phyloP scores from a whole-genome alignment of 2,329 filamentous ascomycete species.

The Sporothrix euskadiensis region DNA sequence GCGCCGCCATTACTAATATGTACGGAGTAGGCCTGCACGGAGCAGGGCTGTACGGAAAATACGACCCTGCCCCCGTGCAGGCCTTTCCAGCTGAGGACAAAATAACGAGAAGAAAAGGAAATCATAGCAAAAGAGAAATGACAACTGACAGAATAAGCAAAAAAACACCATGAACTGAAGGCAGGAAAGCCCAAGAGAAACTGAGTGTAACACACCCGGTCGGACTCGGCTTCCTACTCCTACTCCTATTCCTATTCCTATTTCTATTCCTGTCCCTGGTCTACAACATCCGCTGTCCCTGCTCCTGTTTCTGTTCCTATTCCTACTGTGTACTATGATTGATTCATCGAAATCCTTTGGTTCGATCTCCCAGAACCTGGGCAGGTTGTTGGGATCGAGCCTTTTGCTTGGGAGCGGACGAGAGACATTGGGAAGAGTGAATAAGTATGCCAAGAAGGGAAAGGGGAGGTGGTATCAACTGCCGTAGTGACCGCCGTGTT shows the following conservation, averaged over 20 bases:
- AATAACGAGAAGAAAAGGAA: background rate
- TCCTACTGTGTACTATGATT: background rate
- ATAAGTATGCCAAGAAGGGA: background rate
- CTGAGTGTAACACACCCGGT: background rate
- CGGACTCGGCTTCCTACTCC: background rate
- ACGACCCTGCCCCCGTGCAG: constrained; percentile 15
- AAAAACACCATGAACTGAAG: background rate
- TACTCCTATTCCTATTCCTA: background rate
- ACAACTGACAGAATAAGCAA: constrained; percentile 12
- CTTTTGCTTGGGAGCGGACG: background rate
- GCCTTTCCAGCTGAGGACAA: constrained; percentile 1
- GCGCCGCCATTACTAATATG: background rate
- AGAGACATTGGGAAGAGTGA: background rate
- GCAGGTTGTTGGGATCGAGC: background rate
- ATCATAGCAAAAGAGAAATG: background rate
- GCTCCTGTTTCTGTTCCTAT: background rate
- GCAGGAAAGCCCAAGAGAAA: background rate
- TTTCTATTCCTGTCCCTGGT: background rate
- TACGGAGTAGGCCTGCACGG: background rate
- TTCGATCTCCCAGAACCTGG: background rate
- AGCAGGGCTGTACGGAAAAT: constrained; percentile 6
- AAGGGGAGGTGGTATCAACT: background rate
- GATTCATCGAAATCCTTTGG: background rate
- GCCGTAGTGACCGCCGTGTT: background rate
- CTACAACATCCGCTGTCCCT: background rate